Percentiles rank a stretch among this genome's conserved stretches.
These are phyloP conservation scores for Cyberlindnera amylophila DNA, from an alignment of 805 yeast species.

Conservation along the genomic window DNA sequence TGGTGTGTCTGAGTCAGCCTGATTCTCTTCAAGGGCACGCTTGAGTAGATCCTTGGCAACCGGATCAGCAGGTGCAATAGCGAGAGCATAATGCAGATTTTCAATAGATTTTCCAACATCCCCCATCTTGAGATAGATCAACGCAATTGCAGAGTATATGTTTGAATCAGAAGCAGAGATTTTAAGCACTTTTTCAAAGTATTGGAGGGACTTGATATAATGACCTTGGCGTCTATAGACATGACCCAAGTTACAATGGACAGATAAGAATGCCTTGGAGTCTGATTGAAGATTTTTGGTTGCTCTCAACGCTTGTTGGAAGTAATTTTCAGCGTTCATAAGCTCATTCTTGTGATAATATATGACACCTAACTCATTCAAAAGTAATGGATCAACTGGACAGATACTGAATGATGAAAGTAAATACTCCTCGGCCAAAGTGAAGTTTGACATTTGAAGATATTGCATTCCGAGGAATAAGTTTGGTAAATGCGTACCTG, in stretches of 20 bases:
- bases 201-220: constrained; percentile 62
- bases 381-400: constrained; percentile 77
- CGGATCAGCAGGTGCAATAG: constrained; percentile 74
- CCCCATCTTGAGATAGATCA: constrained; percentile 70
- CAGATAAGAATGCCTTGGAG: constrained; percentile 78
- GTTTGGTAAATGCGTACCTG: constrained; percentile 87
- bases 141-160: constrained; percentile 78
- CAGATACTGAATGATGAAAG: constrained; percentile 72
- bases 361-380: constrained; percentile 94
- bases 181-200: constrained; percentile 72
- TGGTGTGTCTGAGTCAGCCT: constrained; percentile 6
- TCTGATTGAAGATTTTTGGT: constrained; percentile 70
- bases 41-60: constrained; percentile 78
- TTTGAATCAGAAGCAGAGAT: constrained; percentile 69
- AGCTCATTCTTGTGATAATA: constrained; percentile 72
- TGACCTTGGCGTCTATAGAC: constrained; percentile 69
- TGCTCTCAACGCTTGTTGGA: constrained; percentile 67
- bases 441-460: constrained; percentile 76
- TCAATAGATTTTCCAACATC: constrained; percentile 65
- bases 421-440: constrained; percentile 83
- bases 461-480: constrained; percentile 96
- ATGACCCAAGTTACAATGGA: constrained; percentile 84
- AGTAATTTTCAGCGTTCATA: constrained; percentile 62
- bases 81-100: constrained; percentile 74
- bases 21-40: constrained; percentile 69